Percentiles rank a stretch among this genome's conserved stretches.
Conservation (phyloP, 495 filamentous ascomycete species). For the Talaromyces ruber region DNA sequence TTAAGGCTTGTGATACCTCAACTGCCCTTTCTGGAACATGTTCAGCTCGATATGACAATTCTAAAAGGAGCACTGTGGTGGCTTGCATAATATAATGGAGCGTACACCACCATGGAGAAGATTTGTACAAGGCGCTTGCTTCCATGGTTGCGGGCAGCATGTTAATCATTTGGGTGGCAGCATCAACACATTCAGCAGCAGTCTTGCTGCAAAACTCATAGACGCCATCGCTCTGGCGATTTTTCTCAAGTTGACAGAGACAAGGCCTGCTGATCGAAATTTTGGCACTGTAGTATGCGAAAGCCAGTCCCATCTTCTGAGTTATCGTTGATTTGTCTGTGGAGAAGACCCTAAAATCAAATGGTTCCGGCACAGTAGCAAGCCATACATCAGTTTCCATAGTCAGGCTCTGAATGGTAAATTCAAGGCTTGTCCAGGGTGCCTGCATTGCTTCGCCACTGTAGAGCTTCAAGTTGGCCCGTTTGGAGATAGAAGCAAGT, state of each 20-base stretch:
- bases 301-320: slow-evolving; percentile 39
- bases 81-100: slow-evolving; percentile 58
- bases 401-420: slow-evolving; percentile 30
- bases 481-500: slow-evolving; percentile 42
- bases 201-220: slow-evolving; percentile 41
- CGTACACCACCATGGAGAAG: slow-evolving; percentile 55
- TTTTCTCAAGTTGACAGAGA: slow-evolving; percentile 43
- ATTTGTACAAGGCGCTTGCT: slow-evolving; percentile 33
- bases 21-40: slow-evolving; percentile 46
- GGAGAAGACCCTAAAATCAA: slow-evolving; percentile 26
- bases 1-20: slow-evolving; percentile 43
- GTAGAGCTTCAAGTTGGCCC: slow-evolving; percentile 48
- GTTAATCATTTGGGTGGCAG: slow-evolving; percentile 45
- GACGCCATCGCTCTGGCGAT: slow-evolving; percentile 21
- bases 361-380: slow-evolving; percentile 27
- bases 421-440: slow-evolving; percentile 42
- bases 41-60: slow-evolving; percentile 43
- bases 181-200: slow-evolving; percentile 47
- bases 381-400: slow-evolving; percentile 32
- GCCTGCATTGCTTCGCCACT: slow-evolving; percentile 38
- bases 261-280: slow-evolving; percentile 56
- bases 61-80: slow-evolving; percentile 47
- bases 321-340: slow-evolving; percentile 18
- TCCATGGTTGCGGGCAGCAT: slow-evolving; percentile 42
- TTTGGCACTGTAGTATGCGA: slow-evolving; percentile 49